phyloP scores from a whole-genome alignment of 2,329 filamentous ascomycete species.

The Colletotrichum camelliae region DNA sequence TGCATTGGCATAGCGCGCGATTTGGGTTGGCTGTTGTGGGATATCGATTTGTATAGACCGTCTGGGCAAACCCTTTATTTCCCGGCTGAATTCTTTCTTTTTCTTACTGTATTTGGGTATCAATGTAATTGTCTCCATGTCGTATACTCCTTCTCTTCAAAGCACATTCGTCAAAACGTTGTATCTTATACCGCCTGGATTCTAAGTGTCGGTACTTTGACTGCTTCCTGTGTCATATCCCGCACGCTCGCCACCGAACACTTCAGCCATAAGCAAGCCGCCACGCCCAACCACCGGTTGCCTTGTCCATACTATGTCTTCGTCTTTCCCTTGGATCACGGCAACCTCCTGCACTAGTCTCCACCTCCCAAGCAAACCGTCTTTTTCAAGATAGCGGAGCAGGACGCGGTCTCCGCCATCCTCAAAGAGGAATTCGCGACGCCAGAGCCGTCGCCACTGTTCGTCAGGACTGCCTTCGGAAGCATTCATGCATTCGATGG shows the following conservation, averaged over 20 bases:
- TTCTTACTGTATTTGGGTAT: not conserved
- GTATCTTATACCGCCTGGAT: not conserved
- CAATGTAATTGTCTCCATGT: not conserved
- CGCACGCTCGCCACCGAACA: not conserved
- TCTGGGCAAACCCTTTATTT: not conserved
- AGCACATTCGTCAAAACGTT: not conserved
- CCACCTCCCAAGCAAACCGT: slow-evolving; percentile 34
- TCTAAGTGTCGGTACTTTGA: not conserved
- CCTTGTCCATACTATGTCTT: slow-evolving; percentile 37
- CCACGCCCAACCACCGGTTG: slow-evolving; percentile 35
- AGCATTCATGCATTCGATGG: slow-evolving; percentile 32
- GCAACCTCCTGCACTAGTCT: slow-evolving; percentile 42
- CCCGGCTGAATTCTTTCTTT: not conserved
- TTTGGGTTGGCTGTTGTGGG: not conserved
- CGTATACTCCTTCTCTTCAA: not conserved
- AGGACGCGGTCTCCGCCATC: slow-evolving; percentile 35
- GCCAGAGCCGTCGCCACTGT: slow-evolving; percentile 36
- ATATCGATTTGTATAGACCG: not conserved
- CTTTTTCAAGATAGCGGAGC: slow-evolving; percentile 33
- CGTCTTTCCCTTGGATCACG: slow-evolving; percentile 28
- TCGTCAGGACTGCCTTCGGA: slow-evolving; percentile 30
- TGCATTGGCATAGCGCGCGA: not conserved
- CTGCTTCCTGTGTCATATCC: too few relatives aligned
- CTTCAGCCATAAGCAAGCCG: slow-evolving; percentile 22
- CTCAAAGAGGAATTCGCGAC: slow-evolving; percentile 39